phyloP scores from a whole-genome alignment of 202 grass and related monocot genomes.

The Schoenoplectus tabernaemontani region DNA sequence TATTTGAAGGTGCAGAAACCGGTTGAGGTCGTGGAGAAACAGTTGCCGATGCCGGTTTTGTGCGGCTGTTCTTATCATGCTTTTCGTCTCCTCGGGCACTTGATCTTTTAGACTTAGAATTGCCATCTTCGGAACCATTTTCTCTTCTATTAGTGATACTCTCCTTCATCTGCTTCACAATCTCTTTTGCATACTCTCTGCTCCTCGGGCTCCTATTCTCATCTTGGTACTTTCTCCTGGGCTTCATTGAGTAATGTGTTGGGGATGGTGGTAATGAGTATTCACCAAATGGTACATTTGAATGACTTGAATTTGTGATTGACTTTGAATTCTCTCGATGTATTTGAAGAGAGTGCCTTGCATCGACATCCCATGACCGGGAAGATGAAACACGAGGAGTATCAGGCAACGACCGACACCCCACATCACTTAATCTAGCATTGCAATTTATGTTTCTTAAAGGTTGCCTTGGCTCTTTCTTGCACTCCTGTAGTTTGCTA shows the following conservation, averaged over 20 bases:
- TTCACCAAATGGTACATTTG: not conserved
- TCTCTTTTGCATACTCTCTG: slow-evolving; percentile 48
- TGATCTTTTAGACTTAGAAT: slow-evolving; percentile 28
- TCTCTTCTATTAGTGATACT: slow-evolving; percentile 35
- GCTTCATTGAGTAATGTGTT: slow-evolving; percentile 19
- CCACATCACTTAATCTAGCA: slow-evolving; percentile 13
- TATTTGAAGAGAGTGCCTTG: slow-evolving; percentile 54
- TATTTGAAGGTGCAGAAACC: not conserved
- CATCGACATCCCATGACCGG: slow-evolving; percentile 35
- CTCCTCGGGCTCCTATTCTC: slow-evolving; percentile 38
- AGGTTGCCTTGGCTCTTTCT: slow-evolving; percentile 44
- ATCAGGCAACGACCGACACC: slow-evolving; percentile 47
- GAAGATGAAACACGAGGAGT: slow-evolving; percentile 52
- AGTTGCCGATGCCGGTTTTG: not conserved
- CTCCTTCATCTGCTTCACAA: slow-evolving; percentile 67
- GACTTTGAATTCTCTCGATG: slow-evolving; percentile 34
- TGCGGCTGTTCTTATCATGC: not conserved
- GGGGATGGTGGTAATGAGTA: slow-evolving; percentile 14
- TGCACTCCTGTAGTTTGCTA: slow-evolving; percentile 43
- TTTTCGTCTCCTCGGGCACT: slow-evolving; percentile 1
- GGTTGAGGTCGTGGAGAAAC: slow-evolving; percentile 10
- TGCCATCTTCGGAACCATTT: not conserved
- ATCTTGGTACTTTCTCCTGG: slow-evolving; percentile 24
- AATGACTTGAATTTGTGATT: not conserved
- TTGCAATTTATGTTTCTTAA: slow-evolving; percentile 64